These are phyloP conservation scores for Solanum gracilifrons DNA, from an alignment of 257 asterid genomes.

Conservation along the genomic window DNA sequence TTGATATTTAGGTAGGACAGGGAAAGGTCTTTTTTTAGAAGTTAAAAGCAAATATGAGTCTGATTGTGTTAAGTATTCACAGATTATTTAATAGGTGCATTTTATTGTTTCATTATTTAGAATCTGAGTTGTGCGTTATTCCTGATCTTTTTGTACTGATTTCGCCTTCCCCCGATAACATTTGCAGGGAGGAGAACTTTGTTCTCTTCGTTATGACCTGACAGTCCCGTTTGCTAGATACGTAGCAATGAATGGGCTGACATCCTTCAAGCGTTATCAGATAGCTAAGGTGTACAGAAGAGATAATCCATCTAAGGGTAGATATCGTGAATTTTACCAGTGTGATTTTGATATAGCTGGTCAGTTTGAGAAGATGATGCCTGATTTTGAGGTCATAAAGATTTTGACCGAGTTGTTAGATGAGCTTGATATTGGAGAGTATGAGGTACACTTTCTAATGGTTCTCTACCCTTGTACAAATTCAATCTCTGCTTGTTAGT, in stretches of 20 bases:
- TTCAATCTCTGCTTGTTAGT: not conserved
- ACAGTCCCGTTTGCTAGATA: conserved; percentile 90
- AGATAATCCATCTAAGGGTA: conserved; percentile 94
- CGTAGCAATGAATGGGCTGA: conserved; percentile 84
- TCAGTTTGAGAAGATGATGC: conserved; percentile 86
- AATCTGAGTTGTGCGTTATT: not conserved
- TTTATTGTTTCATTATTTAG: not conserved
- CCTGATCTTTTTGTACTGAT: not conserved
- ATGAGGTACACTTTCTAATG: conserved; percentile 44
- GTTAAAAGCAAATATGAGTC: not conserved
- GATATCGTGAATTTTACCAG: conserved; percentile 96
- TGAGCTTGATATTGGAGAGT: conserved; percentile 83
- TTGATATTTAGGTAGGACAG: not conserved
- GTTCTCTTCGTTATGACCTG: conserved; percentile 93
- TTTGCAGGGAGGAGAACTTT: conserved; percentile 96
- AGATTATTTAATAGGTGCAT: not conserved
- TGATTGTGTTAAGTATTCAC: not conserved
- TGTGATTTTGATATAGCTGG: conserved; percentile 97
- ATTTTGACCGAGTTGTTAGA: conserved; percentile 80
- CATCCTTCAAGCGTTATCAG: conserved; percentile 90
- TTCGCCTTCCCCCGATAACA: not conserved
- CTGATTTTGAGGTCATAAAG: conserved; percentile 84
- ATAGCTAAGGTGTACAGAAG: conserved; percentile 93
- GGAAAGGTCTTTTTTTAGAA: not conserved
- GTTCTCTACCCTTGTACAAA: not conserved